A percentile compares a stretch with the other conserved stretches of the same genome.
phyloP scores from a whole-genome alignment of 208 protist genomes.

The Acanthamoeba culbertsoni region DNA sequence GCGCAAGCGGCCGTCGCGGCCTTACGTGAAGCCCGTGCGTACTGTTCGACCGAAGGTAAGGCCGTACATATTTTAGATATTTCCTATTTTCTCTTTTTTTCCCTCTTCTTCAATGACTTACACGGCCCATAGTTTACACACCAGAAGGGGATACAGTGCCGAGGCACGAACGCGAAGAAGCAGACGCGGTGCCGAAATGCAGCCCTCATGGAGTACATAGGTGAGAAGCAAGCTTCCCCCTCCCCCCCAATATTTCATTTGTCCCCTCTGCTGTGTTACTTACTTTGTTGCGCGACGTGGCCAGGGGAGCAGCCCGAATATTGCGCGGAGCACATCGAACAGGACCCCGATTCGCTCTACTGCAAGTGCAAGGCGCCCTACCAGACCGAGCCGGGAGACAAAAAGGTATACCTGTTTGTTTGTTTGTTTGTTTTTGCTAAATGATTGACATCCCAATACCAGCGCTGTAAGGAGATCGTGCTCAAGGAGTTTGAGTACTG shows the following conservation, averaged over 20 bases:
- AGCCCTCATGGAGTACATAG: slow-evolving; percentile 39
- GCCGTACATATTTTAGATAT: not conserved
- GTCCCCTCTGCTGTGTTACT: not conserved
- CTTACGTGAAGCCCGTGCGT: not conserved
- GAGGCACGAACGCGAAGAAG: not conserved
- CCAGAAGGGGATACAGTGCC: not conserved
- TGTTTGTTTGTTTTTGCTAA: not conserved
- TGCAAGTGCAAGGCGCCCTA: not conserved
- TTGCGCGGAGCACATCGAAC: slow-evolving; percentile 48
- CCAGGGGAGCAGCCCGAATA: slow-evolving; percentile 1
- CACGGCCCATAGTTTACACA: not conserved
- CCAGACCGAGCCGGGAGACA: not conserved
- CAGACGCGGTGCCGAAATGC: not conserved
- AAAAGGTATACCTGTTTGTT: not conserved
- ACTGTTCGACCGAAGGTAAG: not conserved
- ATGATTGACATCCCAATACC: not conserved
- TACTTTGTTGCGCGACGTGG: not conserved
- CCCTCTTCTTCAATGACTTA: no score
- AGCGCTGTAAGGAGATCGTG: slow-evolving; percentile 27
- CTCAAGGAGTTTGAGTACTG: slow-evolving; percentile 49
- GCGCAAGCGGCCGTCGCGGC: not conserved
- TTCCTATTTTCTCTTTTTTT: no score
- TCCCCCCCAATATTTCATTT: not conserved
- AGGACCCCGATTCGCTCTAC: not conserved
- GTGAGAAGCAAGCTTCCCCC: not conserved